Evolutionary conservation across 2,329 filamentous ascomycete genomes (phyloP).

Genomic region (Pseudocercospora crystallina): DNA sequence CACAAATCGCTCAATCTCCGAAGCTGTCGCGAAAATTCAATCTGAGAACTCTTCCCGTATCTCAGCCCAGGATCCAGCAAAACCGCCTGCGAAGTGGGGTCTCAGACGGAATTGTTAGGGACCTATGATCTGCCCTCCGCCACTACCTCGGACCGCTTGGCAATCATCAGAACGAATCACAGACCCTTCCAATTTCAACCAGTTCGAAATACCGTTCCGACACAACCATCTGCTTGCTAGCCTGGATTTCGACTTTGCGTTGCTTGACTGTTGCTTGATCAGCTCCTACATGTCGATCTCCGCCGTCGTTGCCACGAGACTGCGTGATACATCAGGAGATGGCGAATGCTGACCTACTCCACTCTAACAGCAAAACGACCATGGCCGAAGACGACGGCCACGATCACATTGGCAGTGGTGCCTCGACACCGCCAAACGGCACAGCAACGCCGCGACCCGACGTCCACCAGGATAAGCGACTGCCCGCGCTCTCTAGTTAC

Average conservation of each 20-base stretch:
- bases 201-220: no score
- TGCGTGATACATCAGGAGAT: slow-evolving; percentile 19
- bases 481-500: slow-evolving; percentile 91
- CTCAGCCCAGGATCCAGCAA: no score
- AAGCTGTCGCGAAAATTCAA: slow-evolving; percentile 9
- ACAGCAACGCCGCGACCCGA: slow-evolving; percentile 92
- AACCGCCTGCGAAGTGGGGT: no score
- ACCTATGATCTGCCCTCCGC: no score
- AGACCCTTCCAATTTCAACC: no score
- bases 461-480: slow-evolving; percentile 80
- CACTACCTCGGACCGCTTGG: no score
- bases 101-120: no score
- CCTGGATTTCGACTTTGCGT: background rate
- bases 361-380: slow-evolving; percentile 33
- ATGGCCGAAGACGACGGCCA: slow-evolving; percentile 61
- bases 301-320: slow-evolving; percentile 16
- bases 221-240: background rate
- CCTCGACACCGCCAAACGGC: slow-evolving; percentile 78
- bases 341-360: slow-evolving; percentile 29
- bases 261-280: slow-evolving; percentile 1
- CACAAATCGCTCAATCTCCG: slow-evolving; percentile 5
- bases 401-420: slow-evolving; percentile 75
- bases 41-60: background rate
- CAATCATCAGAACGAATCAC: no score
- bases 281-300: slow-evolving; percentile 19